phyloP scores from a whole-genome alignment of 2,329 filamentous ascomycete genomes.

The Diaporthe citriasiana region DNA sequence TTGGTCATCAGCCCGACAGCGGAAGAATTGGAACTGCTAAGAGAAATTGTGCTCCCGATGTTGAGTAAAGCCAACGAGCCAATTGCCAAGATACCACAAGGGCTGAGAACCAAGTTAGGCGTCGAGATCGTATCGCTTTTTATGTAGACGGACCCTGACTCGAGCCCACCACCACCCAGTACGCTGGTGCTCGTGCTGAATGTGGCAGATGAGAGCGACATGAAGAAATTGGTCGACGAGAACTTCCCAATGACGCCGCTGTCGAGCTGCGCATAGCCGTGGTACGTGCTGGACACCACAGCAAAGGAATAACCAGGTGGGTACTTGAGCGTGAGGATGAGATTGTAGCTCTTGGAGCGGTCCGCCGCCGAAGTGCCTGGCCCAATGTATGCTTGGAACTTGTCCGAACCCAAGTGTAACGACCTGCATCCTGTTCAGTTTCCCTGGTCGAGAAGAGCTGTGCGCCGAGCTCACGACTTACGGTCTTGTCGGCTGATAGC shows the following conservation, averaged over 20 bases:
- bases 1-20: slow-evolving; percentile 40
- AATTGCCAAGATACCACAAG: slow-evolving; percentile 31
- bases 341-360: slow-evolving; percentile 45
- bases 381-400: slow-evolving; percentile 42
- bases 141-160: slow-evolving; percentile 32
- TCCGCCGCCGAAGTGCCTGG: slow-evolving; percentile 25
- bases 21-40: slow-evolving; percentile 34
- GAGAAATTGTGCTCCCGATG: slow-evolving; percentile 34
- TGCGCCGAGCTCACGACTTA: not conserved
- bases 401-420: slow-evolving; percentile 42
- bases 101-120: slow-evolving; percentile 27
- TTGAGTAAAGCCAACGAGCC: slow-evolving; percentile 46
- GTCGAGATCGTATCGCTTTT: slow-evolving; percentile 36
- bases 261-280: slow-evolving; percentile 43
- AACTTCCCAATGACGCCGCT: slow-evolving; percentile 36
- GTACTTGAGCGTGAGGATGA: slow-evolving; percentile 41
- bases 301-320: slow-evolving; percentile 40
- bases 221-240: slow-evolving; percentile 37
- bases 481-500: slow-evolving; percentile 39
- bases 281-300: slow-evolving; percentile 40
- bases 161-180: slow-evolving; percentile 25
- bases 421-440: not conserved
- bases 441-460: not conserved
- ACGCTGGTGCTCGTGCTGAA: slow-evolving; percentile 38
- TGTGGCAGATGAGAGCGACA: slow-evolving; percentile 14